Conservation (phyloP, 1,284 basidiomycete genomes). For the Ceratobasidium sp. region DNA sequence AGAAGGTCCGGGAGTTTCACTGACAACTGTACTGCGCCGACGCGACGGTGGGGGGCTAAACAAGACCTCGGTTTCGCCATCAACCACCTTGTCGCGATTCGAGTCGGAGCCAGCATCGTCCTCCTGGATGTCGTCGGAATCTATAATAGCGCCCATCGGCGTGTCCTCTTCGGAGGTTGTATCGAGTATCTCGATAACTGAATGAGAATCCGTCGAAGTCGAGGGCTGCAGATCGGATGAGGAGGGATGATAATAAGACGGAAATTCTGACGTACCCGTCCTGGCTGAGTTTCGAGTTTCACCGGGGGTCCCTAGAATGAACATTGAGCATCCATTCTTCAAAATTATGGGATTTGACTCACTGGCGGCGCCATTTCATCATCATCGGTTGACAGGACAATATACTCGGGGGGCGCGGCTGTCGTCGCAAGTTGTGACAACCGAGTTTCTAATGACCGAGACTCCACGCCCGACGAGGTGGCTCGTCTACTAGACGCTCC, state of each 20-base stretch:
- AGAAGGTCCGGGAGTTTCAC: not conserved
- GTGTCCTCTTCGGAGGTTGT: not conserved
- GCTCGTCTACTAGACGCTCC: too few species aligned
- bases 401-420: not conserved
- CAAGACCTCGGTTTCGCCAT: not conserved
- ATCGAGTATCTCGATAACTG: not conserved
- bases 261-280: too few species aligned
- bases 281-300: too few species aligned
- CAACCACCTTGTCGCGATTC: too few species aligned
- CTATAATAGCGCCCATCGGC: too few species aligned
- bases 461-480: not conserved
- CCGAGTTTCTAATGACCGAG: too few species aligned
- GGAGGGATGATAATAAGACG: too few species aligned
- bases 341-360: not conserved
- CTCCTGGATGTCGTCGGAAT: not conserved
- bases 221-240: too few species aligned
- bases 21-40: not conserved
- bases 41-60: too few species aligned
- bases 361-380: not conserved
- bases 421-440: too few species aligned
- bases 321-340: not conserved
- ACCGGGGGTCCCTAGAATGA: not conserved
- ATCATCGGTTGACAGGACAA: conserved; percentile 24
- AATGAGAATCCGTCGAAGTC: not conserved
- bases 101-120: not conserved